These are phyloP conservation scores for Petasospora rhodanensis DNA, from an alignment of 1,139 yeast genomes.

Conservation along the genomic window DNA sequence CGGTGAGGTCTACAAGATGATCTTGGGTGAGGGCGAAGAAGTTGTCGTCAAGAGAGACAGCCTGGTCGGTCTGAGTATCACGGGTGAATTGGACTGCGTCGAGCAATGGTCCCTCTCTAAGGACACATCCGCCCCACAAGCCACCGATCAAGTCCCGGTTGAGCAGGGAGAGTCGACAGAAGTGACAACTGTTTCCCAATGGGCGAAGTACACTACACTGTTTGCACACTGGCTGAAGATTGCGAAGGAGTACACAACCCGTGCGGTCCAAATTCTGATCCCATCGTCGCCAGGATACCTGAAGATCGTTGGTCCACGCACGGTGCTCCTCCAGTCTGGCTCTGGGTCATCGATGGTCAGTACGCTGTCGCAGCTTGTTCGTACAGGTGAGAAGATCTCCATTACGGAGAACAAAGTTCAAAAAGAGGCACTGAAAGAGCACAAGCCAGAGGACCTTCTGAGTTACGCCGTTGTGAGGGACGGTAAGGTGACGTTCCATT, in stretches of 20 bases:
- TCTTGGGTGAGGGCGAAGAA: constrained; percentile 43
- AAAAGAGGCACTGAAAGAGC: constrained; percentile 1
- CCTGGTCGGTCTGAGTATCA: constrained; percentile 48
- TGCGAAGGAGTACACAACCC: background rate
- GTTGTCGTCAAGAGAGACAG: constrained; percentile 43
- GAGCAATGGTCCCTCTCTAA: constrained; percentile 3
- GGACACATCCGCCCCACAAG: background rate
- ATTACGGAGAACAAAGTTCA: constrained; percentile 10
- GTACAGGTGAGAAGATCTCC: constrained; percentile 8
- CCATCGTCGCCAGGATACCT: constrained; percentile 46
- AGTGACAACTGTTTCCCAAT: background rate
- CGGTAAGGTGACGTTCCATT: constrained; percentile 40
- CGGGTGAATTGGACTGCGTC: constrained; percentile 30
- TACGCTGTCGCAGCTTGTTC: background rate
- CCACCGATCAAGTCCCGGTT: no score
- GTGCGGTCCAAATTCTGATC: background rate
- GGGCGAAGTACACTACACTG: background rate
- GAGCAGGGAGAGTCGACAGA: constrained; percentile 2
- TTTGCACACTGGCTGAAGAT: background rate
- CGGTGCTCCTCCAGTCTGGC: constrained; percentile 41
- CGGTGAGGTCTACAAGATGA: constrained; percentile 51
- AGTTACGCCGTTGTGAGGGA: constrained; percentile 41
- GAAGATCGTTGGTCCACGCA: constrained; percentile 52
- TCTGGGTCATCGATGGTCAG: constrained; percentile 5
- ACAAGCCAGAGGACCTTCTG: constrained; percentile 37